These are phyloP conservation scores for Chara braunii DNA, from an alignment of 139 green algal genomes.

Conservation along the genomic window DNA sequence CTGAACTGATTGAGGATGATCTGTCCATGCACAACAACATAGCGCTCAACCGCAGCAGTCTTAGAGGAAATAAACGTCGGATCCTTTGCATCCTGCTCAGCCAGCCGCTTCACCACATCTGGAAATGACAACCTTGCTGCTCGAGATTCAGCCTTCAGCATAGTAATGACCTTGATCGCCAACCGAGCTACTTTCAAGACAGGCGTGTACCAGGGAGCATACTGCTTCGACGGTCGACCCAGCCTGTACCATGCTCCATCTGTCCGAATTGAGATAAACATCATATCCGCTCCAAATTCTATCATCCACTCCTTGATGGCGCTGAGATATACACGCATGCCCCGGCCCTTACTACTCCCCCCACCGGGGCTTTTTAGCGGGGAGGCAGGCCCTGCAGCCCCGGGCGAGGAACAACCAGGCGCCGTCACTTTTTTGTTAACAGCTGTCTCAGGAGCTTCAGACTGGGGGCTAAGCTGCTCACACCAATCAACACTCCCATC, in stretches of 20 bases:
- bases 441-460: too few species aligned
- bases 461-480: too few species aligned
- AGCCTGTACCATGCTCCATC: constrained; percentile 79
- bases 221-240: constrained; percentile 44
- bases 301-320: constrained; percentile 88
- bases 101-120: constrained; percentile 58
- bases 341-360: constrained; percentile 14
- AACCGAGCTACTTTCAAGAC: constrained; percentile 65
- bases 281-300: constrained; percentile 72
- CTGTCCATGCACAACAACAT: constrained; percentile 84
- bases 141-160: constrained; percentile 40
- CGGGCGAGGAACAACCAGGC: too few species aligned
- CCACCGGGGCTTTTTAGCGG: too few species aligned
- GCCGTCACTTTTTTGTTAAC: too few species aligned
- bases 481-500: constrained; percentile 50
- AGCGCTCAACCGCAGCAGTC: constrained; percentile 68
- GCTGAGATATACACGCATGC: constrained; percentile 77
- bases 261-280: constrained; percentile 85
- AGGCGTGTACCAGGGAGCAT: constrained; percentile 69
- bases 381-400: too few species aligned
- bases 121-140: constrained; percentile 66
- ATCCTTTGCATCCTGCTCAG: constrained; percentile 41
- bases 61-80: constrained; percentile 46
- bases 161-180: constrained; percentile 42
- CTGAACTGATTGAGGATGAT: constrained; percentile 86